Evolutionary conservation across 768 basidiomycete genomes (phyloP), one percentile per base, ranked within the genome.

Genomic region (Suillus subalutaceus): DNA sequence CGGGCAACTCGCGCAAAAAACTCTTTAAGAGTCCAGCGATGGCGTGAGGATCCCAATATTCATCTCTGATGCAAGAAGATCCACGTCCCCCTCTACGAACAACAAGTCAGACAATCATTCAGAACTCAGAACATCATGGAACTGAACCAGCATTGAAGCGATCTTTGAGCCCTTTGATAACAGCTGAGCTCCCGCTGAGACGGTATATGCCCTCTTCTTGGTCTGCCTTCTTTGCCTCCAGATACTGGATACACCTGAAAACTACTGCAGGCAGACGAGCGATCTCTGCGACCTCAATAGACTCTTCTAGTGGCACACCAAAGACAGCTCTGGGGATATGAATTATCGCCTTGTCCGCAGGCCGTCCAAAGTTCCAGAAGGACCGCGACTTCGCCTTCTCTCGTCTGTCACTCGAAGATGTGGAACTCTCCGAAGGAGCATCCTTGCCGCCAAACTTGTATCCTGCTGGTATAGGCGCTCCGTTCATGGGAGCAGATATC

Each of bases 191-290:
- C 30, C 96, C 96, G 74, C 92, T 96, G 66, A 99, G 80, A 66
- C 97, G 89, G 79, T 98, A 99, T 66, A 99, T 97, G 41, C 97
- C 97, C 78, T 99, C 97, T 74, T 99, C 97, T 70, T 93, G 89
- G 67, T 98, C 94, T 26, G 97, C 97, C 75, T 93, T 86, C 81
- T 96, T 96, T 23, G 88, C 86, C 80, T 99, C 94, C 64, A 99
- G 82, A 79, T 97, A 99, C 74, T 97, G 90, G 70, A 99, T 96
- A 70, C 91, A 92, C 63, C 97, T 88, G 83, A 96, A 99, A 41
- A 97, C 90, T 71, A 98, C 91, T 8, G 97, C 94, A 4, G 97
- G 97, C 26, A 99, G 83, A 71, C 91, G 90, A 62, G 91, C 96
- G 64, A 98, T 93, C 73, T 93, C 87, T 20, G 93, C 91, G 32